Evolutionary conservation across 2,329 filamentous ascomycete species (phyloP), one percentile per base, ranked within the genome.

Genomic region (Parafenestella ontariensis): DNA sequence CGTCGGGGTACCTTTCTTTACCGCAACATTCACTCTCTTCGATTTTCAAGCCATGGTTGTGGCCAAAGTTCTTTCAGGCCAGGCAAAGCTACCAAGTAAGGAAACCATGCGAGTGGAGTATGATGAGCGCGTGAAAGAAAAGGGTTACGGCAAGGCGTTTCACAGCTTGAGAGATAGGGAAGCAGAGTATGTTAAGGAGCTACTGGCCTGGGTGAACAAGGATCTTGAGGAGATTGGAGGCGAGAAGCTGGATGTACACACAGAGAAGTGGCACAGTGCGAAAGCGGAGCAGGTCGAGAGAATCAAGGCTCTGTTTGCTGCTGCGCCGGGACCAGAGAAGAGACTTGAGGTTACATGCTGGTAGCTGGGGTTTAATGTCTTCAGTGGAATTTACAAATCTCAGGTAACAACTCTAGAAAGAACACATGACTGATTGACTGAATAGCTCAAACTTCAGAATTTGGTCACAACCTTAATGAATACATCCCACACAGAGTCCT

Each of bases 21-120:
- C 85, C 0, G 86, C 87, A 0, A 90, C 88, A 0, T 91, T 90
- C 64, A 86, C 85, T 0, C 76, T 90, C 0, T 90, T 89, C 56
- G 88, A 90, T 55, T 89, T 89, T 61, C 88, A 91, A 66, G 87
- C 86, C 0, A 83, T 87, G 58, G 82, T 81, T 0, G 76, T 88
- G 0, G 83, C 87, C 0, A 80, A 84, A 2, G 82, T 87, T 0
- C 78, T 87, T 3, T 77, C 83, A 0, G 85, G 84, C 0, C 76
- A 78, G 28, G 80, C 79, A 0, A 56, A 63, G 1, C 66, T 89
- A 18, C 86, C 87, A 0, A 56, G 68, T 0, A 46, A 70, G 28
- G 72, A 76, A 1, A 71, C 60, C 0, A 85, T 81, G 78, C 64
- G 78, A 33, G 43, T 40, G 0, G 79, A 81, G 51, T 81, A 81